Percentiles rank a stretch among this genome's conserved stretches.
phyloP scores from a whole-genome alignment of 192 early-diverging fungal species.

The Entomortierella parvispora region DNA sequence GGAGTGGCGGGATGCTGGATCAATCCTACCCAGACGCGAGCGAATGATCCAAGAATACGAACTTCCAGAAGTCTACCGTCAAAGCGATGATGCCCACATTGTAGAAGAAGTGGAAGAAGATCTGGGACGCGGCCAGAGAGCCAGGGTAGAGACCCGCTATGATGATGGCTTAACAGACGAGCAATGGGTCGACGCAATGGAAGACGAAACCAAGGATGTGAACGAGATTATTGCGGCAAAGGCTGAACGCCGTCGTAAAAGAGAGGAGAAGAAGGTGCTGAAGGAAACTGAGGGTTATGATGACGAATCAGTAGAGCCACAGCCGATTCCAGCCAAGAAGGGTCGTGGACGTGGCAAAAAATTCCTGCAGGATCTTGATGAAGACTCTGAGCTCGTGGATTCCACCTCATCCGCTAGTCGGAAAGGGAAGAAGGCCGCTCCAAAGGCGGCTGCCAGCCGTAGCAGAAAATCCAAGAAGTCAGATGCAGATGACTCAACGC shows the following conservation, averaged over 20 bases:
- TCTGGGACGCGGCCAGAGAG: slow-evolving; percentile 80
- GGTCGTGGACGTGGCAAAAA: slow-evolving; percentile 56
- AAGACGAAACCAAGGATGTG: slow-evolving; percentile 72
- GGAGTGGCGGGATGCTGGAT: slow-evolving; percentile 55
- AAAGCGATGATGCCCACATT: slow-evolving; percentile 65
- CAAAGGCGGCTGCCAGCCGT: not conserved
- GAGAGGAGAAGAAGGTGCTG: slow-evolving; percentile 47
- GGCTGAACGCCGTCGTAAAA: slow-evolving; percentile 52
- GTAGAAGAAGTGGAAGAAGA: slow-evolving; percentile 60
- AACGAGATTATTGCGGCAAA: slow-evolving; percentile 66
- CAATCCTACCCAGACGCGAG: slow-evolving; percentile 56
- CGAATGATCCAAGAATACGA: slow-evolving; percentile 88
- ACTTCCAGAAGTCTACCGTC: slow-evolving; percentile 82
- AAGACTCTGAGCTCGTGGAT: slow-evolving; percentile 26
- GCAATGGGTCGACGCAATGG: slow-evolving; percentile 83
- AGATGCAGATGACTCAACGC: slow-evolving; percentile 26
- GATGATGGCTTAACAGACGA: slow-evolving; percentile 95
- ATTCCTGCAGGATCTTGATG: slow-evolving; percentile 33
- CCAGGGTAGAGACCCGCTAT: slow-evolving; percentile 80
- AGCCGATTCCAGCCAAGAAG: slow-evolving; percentile 48
- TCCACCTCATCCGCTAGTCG: too few species aligned
- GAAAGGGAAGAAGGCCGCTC: slow-evolving; percentile 25
- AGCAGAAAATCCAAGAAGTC: slow-evolving; percentile 43
- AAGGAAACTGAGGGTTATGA: slow-evolving; percentile 14
- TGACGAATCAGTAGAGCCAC: not conserved